These are phyloP conservation scores for Naganishia liquefaciens DNA, from an alignment of 1,284 basidiomycete species.

Conservation along the genomic window DNA sequence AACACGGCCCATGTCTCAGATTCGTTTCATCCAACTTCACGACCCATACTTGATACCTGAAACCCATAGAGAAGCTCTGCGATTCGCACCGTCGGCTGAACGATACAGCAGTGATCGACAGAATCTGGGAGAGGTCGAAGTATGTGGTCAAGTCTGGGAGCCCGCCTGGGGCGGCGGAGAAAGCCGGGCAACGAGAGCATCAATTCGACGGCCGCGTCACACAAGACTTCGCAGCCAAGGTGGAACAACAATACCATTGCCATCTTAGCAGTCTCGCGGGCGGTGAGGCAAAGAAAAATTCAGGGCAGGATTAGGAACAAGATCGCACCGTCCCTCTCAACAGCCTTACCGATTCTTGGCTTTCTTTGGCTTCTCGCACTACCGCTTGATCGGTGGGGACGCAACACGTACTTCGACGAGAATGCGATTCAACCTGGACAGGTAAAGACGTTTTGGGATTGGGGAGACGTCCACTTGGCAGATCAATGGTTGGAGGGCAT, in stretches of 20 bases:
- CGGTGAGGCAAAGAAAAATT: neutral
- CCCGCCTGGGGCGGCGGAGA: conserved; percentile 4
- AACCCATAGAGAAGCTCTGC: no score
- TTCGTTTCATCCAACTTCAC: conserved; percentile 2
- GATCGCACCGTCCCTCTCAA: conserved; percentile 5
- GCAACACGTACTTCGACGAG: conserved; percentile 80
- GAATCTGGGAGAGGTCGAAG: neutral
- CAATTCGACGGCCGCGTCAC: neutral
- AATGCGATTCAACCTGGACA: conserved; percentile 89
- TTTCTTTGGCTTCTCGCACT: conserved; percentile 73
- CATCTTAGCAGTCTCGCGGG: neutral
- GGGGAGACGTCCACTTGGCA: conserved; percentile 80
- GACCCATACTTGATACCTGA: no score
- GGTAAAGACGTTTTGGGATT: conserved; percentile 82
- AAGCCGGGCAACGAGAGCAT: neutral
- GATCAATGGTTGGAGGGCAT: conserved; percentile 72
- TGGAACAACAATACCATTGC: conserved; percentile 12
- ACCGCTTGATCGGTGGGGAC: conserved; percentile 66
- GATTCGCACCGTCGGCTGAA: no score
- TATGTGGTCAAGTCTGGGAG: neutral
- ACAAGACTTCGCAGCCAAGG: neutral
- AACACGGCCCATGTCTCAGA: neutral
- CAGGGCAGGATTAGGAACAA: neutral
- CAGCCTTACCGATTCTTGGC: conserved; percentile 63
- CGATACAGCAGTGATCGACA: no score